Evolutionary conservation across 805 yeast genomes (phyloP), one percentile per base, ranked within the genome.

Genomic region (Kuraishia piskuri): DNA sequence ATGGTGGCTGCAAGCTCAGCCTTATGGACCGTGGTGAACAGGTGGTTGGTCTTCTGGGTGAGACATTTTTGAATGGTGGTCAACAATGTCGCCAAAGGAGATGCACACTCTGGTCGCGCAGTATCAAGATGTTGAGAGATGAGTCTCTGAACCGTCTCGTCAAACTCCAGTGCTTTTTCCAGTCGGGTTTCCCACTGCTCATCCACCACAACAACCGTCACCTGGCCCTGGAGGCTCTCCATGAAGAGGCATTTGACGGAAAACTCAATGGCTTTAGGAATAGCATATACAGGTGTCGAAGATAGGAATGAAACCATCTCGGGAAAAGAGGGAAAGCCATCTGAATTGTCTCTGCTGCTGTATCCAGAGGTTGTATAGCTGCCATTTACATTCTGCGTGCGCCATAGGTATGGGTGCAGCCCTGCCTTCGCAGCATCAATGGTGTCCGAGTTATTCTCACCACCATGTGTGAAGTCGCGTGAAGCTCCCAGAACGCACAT

Each of bases 381-480:
- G 10, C 40, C 17, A 12, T 10, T 31, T 31, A 31, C 17, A 4
- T n/a, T 31, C 17, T 31, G 40, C 3, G 40, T 31, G 14, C 17
- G 17, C 40, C 40, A 31, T 31, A 31, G 86, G 64, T 86, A 80
- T 0, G 97, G 97, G 65, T 90, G 83, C 25, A 92, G 69, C 0
- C 97, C 97, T 57, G 80, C 82, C 4, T 65, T 66, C 0, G 96
- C 86, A 64, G 90, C 97, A 61, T 90, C 96, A 2, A 84, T 71
- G 0, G 88, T 82, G 59, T 89, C 96, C 1, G 88, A 74, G 53
- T 84, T 75, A 58, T 87, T 87, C 1, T 64, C 66, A 31, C 40
- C 40, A 12, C 17, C 17, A 12, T 31, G 40, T 14, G 40, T 31
- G 4, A 31, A 31, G 17, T 31, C 12, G 75, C 55, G 61, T 21